Evolutionary conservation across 768 basidiomycete species (phyloP), one percentile per base, ranked within the genome.

Genomic region (Podaxis sp.): DNA sequence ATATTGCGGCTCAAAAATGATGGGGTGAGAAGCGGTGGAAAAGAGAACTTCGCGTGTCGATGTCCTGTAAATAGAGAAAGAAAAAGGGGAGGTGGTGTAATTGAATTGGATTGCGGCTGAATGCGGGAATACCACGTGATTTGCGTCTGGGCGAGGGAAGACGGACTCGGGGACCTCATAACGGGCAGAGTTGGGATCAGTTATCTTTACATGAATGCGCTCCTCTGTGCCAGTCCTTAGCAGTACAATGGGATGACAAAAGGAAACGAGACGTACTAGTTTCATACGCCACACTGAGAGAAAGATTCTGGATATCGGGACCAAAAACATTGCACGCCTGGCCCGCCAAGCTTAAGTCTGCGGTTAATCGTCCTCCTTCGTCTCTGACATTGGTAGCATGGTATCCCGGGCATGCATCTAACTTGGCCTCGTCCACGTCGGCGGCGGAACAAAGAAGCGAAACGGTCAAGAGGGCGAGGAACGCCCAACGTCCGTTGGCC

Each of bases 1-100:
- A 69, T 88, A 93, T 72, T 92, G 90, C 1, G 87, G 83, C 67
- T 91, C 88, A 68, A 88, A 92, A 65, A 94, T 85, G 71, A 91
- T 72, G 0, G 89, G 78, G 66, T 87, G 80, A 7, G 79, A 77
- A 1, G 78, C 77, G 2, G 87, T 89, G 12, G 85, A 82, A 75
- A 88, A 90, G 17, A 90, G 75, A 2, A 84, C 76, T 68, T 89
- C 86, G 17, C 68, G 65, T 1, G 82, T 83, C 8, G 74, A 67
- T 0, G 79, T 71, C 42, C 87, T 84, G 64, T 71, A 74, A 64
- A 89, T 79, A 17, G 81, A 77, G 73, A 90, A 89, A 0, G 84
- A 78, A 72, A 89, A 89, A 0, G 88, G 87, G 0, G 81, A 79
- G 0, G 77, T 58, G n/a, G 82, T 86, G 69, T 84, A 87, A 63